Evolutionary conservation across 352 stramenopile genomes (phyloP).

Genomic region (Phytophthora pluvialis): DNA sequence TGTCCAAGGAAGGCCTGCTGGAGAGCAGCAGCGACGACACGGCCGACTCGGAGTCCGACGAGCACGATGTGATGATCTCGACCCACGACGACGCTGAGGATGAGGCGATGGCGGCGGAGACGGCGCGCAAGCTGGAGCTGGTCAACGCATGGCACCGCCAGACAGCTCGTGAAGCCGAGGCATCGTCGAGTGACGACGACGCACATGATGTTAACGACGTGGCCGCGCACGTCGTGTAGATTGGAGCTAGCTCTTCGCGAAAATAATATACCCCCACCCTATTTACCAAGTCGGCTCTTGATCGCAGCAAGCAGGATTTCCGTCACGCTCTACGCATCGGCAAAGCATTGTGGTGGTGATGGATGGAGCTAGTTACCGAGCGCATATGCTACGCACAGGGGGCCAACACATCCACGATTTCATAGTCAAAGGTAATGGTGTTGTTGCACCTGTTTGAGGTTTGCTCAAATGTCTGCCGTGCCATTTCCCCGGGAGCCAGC

Average conservation of each 20-base stretch:
- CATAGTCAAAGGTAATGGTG: not conserved
- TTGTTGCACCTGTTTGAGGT: not conserved
- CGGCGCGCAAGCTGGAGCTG: slow-evolving; percentile 66
- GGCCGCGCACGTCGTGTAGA: slow-evolving; percentile 40
- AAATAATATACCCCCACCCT: slow-evolving; percentile 39
- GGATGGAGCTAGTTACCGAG: no score
- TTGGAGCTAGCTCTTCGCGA: slow-evolving; percentile 7
- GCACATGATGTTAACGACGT: slow-evolving; percentile 18
- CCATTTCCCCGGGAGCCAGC: no score
- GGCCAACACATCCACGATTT: no score
- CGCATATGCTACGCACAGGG: no score
- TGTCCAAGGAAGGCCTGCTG: slow-evolving; percentile 59
- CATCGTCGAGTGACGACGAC: slow-evolving; percentile 23
- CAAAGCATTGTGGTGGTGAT: not conserved
- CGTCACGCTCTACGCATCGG: not conserved
- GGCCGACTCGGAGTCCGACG: slow-evolving; percentile 63
- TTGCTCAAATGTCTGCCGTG: no score
- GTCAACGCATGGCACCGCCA: slow-evolving; percentile 74
- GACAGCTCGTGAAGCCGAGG: slow-evolving; percentile 36
- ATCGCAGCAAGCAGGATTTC: not conserved
- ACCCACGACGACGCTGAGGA: slow-evolving; percentile 32
- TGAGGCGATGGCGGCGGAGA: slow-evolving; percentile 45
- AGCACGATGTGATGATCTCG: slow-evolving; percentile 39
- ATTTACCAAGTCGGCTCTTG: slow-evolving; percentile 30
- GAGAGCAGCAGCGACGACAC: slow-evolving; percentile 75